Percentiles rank a stretch among this genome's conserved stretches.
phyloP scores from a whole-genome alignment of 306 rosid species.

The Cicer judaicum region DNA sequence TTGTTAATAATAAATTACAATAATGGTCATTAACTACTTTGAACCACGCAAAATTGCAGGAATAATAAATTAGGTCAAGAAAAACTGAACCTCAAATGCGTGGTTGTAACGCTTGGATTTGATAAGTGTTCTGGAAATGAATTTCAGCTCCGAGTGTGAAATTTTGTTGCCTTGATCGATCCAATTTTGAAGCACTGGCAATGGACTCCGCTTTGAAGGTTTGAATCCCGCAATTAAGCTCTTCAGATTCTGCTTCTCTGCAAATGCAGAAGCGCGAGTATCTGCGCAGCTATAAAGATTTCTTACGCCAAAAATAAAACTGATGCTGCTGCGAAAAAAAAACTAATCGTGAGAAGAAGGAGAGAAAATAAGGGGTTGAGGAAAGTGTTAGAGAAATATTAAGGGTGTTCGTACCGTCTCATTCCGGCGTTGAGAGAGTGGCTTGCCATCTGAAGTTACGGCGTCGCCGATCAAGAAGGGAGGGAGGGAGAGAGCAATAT shows the following conservation, averaged over 20 bases:
- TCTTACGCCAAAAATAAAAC: slow-evolving; percentile 30
- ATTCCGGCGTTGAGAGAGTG: slow-evolving; percentile 45
- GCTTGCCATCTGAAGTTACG: slow-evolving; percentile 47
- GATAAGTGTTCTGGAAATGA: slow-evolving; percentile 50
- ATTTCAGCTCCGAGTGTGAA: slow-evolving; percentile 60
- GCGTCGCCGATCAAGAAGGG: not conserved
- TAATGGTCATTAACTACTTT: not conserved
- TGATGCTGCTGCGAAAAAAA: slow-evolving; percentile 41
- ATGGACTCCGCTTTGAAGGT: slow-evolving; percentile 37
- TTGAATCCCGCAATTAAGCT: slow-evolving; percentile 48
- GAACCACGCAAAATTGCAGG: slow-evolving; percentile 2
- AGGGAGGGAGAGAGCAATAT: no score
- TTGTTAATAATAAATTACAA: not conserved
- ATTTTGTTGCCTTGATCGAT: slow-evolving; percentile 50
- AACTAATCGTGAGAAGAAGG: not conserved
- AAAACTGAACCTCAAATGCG: slow-evolving; percentile 66
- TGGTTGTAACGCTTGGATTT: slow-evolving; percentile 62
- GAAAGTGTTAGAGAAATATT: not conserved
- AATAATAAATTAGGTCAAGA: not conserved
- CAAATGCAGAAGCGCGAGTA: slow-evolving; percentile 37
- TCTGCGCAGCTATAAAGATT: slow-evolving; percentile 36
- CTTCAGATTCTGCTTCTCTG: slow-evolving; percentile 39
- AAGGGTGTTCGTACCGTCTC: slow-evolving; percentile 44
- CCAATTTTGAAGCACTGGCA: slow-evolving; percentile 56
- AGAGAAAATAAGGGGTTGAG: not conserved